phyloP scores from a whole-genome alignment of 2,329 filamentous ascomycete species.

The Monilinia fructigena region DNA sequence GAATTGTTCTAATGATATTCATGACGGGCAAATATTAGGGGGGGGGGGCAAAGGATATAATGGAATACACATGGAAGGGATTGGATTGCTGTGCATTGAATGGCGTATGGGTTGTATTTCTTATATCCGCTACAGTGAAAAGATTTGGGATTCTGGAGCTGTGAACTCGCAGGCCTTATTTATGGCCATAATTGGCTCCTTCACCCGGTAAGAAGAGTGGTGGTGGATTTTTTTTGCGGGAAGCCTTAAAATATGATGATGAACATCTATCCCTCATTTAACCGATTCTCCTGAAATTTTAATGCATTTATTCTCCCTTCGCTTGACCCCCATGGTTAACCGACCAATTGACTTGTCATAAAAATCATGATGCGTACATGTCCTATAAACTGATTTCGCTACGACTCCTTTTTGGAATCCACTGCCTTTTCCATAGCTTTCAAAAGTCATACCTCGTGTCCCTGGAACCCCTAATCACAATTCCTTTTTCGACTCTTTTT shows the following conservation, averaged over 20 bases:
- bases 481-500: slow-evolving; percentile 43
- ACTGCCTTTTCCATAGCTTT: too few species aligned
- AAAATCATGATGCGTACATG: slow-evolving; percentile 7
- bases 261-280: slow-evolving; percentile 11
- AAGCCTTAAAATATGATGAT: slow-evolving; percentile 13
- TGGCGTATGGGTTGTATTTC: slow-evolving; percentile 28
- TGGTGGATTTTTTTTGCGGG: neutral
- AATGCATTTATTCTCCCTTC: neutral
- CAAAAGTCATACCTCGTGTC: too few species aligned
- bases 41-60: slow-evolving; percentile 12
- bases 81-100: slow-evolving; percentile 30
- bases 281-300: neutral
- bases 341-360: neutral
- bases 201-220: slow-evolving; percentile 5
- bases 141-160: slow-evolving; percentile 3
- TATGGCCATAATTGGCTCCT: slow-evolving; percentile 17
- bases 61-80: slow-evolving; percentile 26
- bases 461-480: neutral
- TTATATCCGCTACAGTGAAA: slow-evolving; percentile 9
- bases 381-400: slow-evolving; percentile 8
- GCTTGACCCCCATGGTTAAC: neutral
- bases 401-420: neutral
- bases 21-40: slow-evolving; percentile 25
- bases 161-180: slow-evolving; percentile 7
- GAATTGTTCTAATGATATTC: slow-evolving; percentile 26